Percentiles rank a stretch among this genome's conserved stretches.
Conservation (phyloP, 208 protist species). For the Trypanosoma platydactyli region DNA sequence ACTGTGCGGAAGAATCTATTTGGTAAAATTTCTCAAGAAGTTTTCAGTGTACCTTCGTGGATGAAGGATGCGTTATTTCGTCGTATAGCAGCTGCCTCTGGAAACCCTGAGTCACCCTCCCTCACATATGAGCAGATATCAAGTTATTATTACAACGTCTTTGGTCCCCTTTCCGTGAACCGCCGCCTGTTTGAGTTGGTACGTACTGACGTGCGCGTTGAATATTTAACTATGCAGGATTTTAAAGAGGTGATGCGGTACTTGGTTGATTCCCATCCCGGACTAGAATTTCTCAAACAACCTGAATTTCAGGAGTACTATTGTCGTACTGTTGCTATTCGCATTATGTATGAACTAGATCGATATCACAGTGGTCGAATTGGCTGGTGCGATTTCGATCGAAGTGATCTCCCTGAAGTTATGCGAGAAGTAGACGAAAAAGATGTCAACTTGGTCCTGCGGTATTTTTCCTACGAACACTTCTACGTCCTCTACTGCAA, state of each 20-base stretch:
- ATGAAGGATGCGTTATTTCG: slow-evolving; percentile 79
- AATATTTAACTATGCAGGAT: slow-evolving; percentile 69
- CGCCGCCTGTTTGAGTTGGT: slow-evolving; percentile 83
- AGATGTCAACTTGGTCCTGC: slow-evolving; percentile 87
- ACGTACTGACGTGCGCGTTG: slow-evolving; percentile 28
- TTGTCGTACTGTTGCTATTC: slow-evolving; percentile 92
- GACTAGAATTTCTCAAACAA: slow-evolving; percentile 94
- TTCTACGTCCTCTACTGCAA: slow-evolving; percentile 99
- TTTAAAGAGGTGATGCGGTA: slow-evolving; percentile 65
- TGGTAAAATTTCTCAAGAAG: slow-evolving; percentile 63
- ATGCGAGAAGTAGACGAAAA: slow-evolving; percentile 79
- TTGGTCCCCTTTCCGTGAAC: slow-evolving; percentile 52
- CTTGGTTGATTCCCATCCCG: slow-evolving; percentile 87
- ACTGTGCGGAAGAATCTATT: slow-evolving; percentile 42
- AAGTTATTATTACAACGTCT: slow-evolving; percentile 56
- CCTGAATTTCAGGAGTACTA: slow-evolving; percentile 96
- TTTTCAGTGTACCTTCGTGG: slow-evolving; percentile 83
- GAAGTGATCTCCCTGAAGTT: slow-evolving; percentile 80
- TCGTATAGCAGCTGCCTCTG: slow-evolving; percentile 37
- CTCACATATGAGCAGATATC: slow-evolving; percentile 58
- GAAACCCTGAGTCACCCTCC: slow-evolving; percentile 28
- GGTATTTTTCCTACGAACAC: slow-evolving; percentile 98
- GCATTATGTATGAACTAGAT: slow-evolving; percentile 95
- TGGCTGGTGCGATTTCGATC: slow-evolving; percentile 82
- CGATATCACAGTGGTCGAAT: slow-evolving; percentile 74